Percentiles rank a stretch among this genome's conserved stretches.
phyloP scores from a whole-genome alignment of 345 rosid genomes.

The Citrus glauca region DNA sequence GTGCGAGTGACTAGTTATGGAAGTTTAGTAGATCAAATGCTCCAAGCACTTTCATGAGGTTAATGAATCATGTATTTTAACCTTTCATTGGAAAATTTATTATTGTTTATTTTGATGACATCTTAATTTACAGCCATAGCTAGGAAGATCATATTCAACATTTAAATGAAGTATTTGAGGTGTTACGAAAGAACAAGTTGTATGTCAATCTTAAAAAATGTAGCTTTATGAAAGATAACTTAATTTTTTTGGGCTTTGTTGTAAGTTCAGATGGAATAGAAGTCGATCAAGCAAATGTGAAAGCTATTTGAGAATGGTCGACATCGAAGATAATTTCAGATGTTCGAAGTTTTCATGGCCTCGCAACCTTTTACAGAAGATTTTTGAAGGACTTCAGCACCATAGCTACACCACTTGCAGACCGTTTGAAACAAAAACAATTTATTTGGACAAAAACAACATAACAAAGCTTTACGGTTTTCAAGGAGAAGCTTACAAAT shows the following conservation, averaged over 20 bases:
- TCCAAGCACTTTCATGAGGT: neutral
- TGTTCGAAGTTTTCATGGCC: neutral
- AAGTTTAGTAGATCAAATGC: neutral
- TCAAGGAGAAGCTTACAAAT: too few relatives aligned
- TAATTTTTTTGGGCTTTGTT: neutral
- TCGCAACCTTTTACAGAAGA: too few relatives aligned
- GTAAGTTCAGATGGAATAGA: neutral
- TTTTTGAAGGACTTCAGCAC: too few relatives aligned
- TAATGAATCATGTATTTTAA: neutral
- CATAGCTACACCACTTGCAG: neutral
- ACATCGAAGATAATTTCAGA: neutral
- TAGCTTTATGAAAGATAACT: too few relatives aligned
- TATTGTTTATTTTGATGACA: neutral
- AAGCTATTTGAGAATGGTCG: neutral
- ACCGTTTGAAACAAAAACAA: too few relatives aligned
- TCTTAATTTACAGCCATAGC: neutral
- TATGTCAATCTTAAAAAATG: too few relatives aligned
- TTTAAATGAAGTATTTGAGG: neutral
- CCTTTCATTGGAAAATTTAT: neutral
- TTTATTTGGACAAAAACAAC: neutral
- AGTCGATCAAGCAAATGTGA: neutral
- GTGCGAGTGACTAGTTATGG: neutral
- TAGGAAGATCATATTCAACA: neutral
- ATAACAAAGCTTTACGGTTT: neutral
- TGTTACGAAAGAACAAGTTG: neutral